A percentile compares a stretch with the other conserved stretches of the same genome.
Conservation (phyloP, 1,284 basidiomycete genomes). For the Agroathelia rolfsii region DNA sequence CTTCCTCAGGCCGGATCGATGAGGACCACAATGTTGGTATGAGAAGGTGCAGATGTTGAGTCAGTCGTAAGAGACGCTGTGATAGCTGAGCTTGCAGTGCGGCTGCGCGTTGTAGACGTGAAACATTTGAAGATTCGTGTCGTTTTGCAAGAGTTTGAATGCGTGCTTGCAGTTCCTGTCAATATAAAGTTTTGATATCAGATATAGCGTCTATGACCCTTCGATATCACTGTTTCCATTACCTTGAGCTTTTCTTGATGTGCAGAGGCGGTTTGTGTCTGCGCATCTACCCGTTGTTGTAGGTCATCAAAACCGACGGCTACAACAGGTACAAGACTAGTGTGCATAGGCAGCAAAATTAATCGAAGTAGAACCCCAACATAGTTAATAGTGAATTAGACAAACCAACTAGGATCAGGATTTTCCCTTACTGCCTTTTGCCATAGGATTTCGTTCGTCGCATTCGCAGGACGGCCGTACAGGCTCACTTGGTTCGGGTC, state of each 20-base stretch:
- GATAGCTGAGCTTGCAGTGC: constrained; percentile 62
- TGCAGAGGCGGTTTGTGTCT: constrained; percentile 55
- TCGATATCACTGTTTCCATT: too few species aligned
- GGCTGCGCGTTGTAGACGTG: constrained; percentile 60
- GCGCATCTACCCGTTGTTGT: constrained; percentile 72
- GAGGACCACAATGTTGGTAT: constrained; percentile 72
- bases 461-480: constrained; percentile 69
- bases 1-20: constrained; percentile 76
- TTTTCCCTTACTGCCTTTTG: constrained; percentile 75
- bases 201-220: too few species aligned
- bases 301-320: constrained; percentile 80
- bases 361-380: constrained; percentile 3
- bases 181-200: too few species aligned
- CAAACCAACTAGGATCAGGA: constrained; percentile 72
- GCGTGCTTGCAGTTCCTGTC: constrained; percentile 61
- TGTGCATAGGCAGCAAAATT: too few species aligned
- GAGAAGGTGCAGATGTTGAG: constrained; percentile 70
- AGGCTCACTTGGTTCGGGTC: constrained; percentile 59
- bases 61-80: constrained; percentile 65
- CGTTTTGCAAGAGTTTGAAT: constrained; percentile 54
- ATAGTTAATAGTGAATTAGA: constrained; percentile 6
- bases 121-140: constrained; percentile 60
- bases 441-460: constrained; percentile 70
- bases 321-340: constrained; percentile 74
- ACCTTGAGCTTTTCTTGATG: constrained; percentile 68